A percentile compares a stretch with the other conserved stretches of the same genome.
Conservation (phyloP, 2,329 filamentous ascomycete species). For the Diplodia sapinea region DNA sequence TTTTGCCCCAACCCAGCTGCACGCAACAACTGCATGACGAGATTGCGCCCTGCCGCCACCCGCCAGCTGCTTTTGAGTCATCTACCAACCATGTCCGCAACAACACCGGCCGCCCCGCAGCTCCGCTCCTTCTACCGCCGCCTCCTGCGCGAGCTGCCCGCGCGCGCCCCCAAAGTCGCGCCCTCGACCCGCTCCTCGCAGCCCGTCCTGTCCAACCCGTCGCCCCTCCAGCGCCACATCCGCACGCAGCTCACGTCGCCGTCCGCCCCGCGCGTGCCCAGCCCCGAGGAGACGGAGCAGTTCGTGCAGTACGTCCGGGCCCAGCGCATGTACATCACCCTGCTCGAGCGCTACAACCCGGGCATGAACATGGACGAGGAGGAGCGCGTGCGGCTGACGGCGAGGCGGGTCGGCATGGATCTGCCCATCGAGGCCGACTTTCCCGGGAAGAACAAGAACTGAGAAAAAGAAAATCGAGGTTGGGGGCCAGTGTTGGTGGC, state of each 20-base stretch:
- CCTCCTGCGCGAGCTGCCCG: constrained; percentile 86
- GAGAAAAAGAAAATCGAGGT: background rate
- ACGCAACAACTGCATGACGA: constrained; percentile 23
- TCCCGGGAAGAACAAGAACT: constrained; percentile 5
- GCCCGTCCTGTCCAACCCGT: constrained; percentile 59
- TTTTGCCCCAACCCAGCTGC: too few relatives aligned
- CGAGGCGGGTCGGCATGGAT: constrained; percentile 88
- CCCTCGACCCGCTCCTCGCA: constrained; percentile 38
- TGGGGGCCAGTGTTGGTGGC: background rate
- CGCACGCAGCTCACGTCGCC: constrained; percentile 63
- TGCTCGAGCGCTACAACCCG: constrained; percentile 92
- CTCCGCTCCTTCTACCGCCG: constrained; percentile 84
- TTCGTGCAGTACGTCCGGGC: constrained; percentile 79
- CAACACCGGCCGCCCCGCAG: constrained; percentile 45
- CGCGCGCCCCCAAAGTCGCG: constrained; percentile 55
- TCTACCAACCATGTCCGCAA: constrained; percentile 43
- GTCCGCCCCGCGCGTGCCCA: constrained; percentile 27
- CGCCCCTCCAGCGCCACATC: constrained; percentile 72
- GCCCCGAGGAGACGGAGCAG: constrained; percentile 70
- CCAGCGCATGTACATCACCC: constrained; percentile 80
- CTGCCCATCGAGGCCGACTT: constrained; percentile 60
- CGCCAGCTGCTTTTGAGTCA: constrained; percentile 7
- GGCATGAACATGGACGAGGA: constrained; percentile 86
- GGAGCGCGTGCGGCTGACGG: constrained; percentile 82
- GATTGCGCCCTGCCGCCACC: constrained; percentile 20